Percentiles rank a stretch among this genome's conserved stretches.
These are phyloP conservation scores for Terana coerulea DNA, from an alignment of 768 basidiomycete species.

Conservation along the genomic window DNA sequence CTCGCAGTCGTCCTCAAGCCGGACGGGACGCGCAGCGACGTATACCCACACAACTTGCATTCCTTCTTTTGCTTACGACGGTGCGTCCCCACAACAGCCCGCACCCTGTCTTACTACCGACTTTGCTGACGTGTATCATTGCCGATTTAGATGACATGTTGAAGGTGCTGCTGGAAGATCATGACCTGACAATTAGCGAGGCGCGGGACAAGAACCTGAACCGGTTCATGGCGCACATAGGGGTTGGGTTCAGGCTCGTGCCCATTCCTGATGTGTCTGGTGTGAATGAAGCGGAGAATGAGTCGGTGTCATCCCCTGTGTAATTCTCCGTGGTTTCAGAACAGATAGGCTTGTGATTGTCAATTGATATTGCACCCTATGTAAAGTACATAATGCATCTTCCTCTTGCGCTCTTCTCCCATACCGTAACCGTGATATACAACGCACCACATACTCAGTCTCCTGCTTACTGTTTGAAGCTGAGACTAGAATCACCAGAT, in stretches of 20 bases:
- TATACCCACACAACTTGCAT: conserved; percentile 48
- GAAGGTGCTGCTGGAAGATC: conserved; percentile 44
- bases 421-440: too few relatives aligned
- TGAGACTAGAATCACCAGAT: too few relatives aligned
- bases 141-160: conserved; percentile 35
- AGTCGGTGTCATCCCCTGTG: neutral
- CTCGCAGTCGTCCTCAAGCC: conserved; percentile 44
- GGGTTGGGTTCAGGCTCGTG: conserved; percentile 10
- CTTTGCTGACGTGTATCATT: conserved; percentile 6
- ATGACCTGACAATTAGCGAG: conserved; percentile 41
- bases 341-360: too few relatives aligned
- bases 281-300: conserved; percentile 5
- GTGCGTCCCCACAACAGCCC: conserved; percentile 33
- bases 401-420: too few relatives aligned
- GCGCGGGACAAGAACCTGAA: conserved; percentile 44
- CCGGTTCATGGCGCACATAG: conserved; percentile 51
- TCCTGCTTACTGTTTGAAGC: too few relatives aligned
- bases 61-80: conserved; percentile 49
- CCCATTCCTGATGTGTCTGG: conserved; percentile 7
- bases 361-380: too few relatives aligned
- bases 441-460: too few relatives aligned
- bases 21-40: conserved; percentile 43
- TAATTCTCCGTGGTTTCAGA: too few relatives aligned
- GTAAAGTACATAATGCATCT: too few relatives aligned
- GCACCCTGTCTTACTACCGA: neutral